A percentile compares a stretch with the other conserved stretches of the same genome.
These are phyloP conservation scores for Mariannaea elegans DNA, from an alignment of 2,329 filamentous ascomycete genomes.

Conservation along the genomic window DNA sequence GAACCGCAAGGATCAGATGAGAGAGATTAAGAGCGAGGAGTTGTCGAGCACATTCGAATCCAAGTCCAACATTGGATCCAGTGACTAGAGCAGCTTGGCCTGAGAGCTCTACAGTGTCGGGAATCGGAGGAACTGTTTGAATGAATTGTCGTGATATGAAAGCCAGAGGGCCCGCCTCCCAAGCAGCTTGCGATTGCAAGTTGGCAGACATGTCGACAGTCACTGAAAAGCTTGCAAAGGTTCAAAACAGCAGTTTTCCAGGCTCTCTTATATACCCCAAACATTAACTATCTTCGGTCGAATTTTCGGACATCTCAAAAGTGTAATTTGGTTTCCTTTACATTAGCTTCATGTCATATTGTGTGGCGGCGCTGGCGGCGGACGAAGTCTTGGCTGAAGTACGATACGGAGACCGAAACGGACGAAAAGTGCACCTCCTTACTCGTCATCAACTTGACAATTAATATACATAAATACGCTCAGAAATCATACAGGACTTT, in stretches of 20 bases:
- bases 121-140: conserved; percentile 34
- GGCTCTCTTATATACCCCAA: not conserved
- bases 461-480: too few relatives aligned
- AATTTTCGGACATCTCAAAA: conserved; percentile 4
- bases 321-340: not conserved
- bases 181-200: conserved; percentile 29
- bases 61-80: conserved; percentile 59
- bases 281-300: not conserved
- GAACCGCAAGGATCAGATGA: conserved; percentile 58
- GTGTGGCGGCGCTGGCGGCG: conserved; percentile 1
- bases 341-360: not conserved
- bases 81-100: conserved; percentile 58
- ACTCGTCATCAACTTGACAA: not conserved
- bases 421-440: conserved; percentile 5
- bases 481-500: too few relatives aligned
- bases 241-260: not conserved
- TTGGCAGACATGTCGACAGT: conserved; percentile 30
- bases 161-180: conserved; percentile 33
- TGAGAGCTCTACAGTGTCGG: conserved; percentile 39
- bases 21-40: conserved; percentile 52
- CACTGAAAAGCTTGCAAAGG: not conserved
- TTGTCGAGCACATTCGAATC: conserved; percentile 55
- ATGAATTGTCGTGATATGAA: conserved; percentile 39
- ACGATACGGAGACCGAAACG: conserved; percentile 32
- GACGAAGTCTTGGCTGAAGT: conserved; percentile 3